Evolutionary conservation across 352 stramenopile species (phyloP).

Genomic region (Phytopythium kandeliae): DNA sequence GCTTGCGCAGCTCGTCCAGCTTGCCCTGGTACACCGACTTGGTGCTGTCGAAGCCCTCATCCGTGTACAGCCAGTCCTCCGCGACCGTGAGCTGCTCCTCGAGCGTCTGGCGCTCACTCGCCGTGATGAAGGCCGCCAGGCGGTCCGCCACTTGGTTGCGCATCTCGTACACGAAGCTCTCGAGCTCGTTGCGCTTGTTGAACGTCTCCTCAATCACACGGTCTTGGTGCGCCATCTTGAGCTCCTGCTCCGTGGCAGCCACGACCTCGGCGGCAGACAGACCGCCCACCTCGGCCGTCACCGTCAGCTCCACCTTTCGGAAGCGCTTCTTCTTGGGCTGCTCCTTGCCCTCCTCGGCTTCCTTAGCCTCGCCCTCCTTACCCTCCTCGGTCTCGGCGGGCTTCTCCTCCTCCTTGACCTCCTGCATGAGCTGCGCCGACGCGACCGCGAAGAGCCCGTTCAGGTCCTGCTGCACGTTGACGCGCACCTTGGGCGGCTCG

Average conservation of each 20-base stretch:
- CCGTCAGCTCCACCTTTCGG: constrained; percentile 84
- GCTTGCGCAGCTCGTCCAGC: constrained; percentile 91
- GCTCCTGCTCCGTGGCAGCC: constrained; percentile 85
- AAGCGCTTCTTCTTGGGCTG: constrained; percentile 95
- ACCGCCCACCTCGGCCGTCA: constrained; percentile 56
- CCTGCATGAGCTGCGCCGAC: constrained; percentile 97
- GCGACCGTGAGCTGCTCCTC: constrained; percentile 85
- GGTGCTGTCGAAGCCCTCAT: constrained; percentile 97
- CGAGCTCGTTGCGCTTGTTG: constrained; percentile 99
- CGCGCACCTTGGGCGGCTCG: constrained; percentile 90
- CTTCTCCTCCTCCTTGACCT: constrained; percentile 90
- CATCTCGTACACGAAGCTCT: constrained; percentile 99
- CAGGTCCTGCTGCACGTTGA: constrained; percentile 98
- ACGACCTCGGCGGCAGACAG: constrained; percentile 53
- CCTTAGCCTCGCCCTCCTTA: constrained; percentile 49
- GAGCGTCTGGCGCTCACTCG: constrained; percentile 87
- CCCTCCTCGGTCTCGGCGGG: constrained; percentile 54
- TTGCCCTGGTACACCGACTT: constrained; percentile 97
- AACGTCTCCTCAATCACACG: constrained; percentile 95
- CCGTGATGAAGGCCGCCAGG: constrained; percentile 83
- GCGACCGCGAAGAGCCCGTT: constrained; percentile 94
- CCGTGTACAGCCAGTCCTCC: constrained; percentile 99
- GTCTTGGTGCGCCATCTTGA: constrained; percentile 95
- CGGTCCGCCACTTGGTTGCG: constrained; percentile 92
- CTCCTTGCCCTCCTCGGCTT: constrained; percentile 59